These are phyloP conservation scores for Naematelia aurantialba DNA, from an alignment of 768 basidiomycete species.

Conservation along the genomic window DNA sequence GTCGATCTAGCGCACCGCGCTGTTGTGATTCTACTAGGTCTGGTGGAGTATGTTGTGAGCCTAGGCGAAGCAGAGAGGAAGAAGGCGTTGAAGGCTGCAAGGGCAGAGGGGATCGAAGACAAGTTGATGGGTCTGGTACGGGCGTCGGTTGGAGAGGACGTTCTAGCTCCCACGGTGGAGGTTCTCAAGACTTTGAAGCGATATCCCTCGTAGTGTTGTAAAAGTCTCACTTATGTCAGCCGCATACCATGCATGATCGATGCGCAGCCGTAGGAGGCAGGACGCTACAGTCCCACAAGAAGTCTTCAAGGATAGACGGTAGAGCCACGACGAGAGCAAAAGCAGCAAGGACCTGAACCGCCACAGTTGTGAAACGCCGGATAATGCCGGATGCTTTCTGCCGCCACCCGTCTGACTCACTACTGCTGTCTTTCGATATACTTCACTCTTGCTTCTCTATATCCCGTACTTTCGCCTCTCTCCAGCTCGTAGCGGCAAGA, in stretches of 20 bases:
- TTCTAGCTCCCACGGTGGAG: constrained; percentile 31
- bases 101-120: constrained; percentile 57
- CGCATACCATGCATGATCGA: background rate
- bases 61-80: constrained; percentile 44
- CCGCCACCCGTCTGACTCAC: background rate
- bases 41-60: constrained; percentile 56
- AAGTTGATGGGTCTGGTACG: constrained; percentile 52
- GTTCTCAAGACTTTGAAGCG: constrained; percentile 32
- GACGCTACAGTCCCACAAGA: too few relatives aligned
- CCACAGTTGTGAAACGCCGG: background rate
- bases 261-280: too few relatives aligned
- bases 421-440: background rate
- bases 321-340: too few relatives aligned
- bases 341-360: background rate
- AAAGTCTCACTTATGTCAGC: background rate
- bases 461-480: background rate
- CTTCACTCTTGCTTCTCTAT: background rate
- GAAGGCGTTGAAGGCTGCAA: constrained; percentile 56
- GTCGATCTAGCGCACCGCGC: constrained; percentile 73
- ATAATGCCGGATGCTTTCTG: background rate
- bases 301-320: too few relatives aligned
- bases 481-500: too few relatives aligned
- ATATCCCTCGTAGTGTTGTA: background rate
- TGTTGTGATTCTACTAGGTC: constrained; percentile 67
- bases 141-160: constrained; percentile 20